These are phyloP conservation scores for Rhizopus stolonifer DNA, from an alignment of 371 early-diverging fungal species.

Conservation along the genomic window DNA sequence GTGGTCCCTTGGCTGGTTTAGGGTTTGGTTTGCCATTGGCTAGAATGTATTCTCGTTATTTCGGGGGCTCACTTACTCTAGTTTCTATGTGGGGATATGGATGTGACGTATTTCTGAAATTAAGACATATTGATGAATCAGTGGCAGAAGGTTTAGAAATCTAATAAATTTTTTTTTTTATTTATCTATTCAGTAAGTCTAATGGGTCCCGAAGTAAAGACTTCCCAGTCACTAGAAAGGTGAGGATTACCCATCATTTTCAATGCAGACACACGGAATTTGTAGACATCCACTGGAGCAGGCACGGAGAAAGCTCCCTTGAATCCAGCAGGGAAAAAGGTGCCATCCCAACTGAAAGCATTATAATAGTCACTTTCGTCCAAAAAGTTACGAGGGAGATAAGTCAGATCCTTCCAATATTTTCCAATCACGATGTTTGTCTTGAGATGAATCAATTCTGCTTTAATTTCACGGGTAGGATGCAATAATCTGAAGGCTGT, in stretches of 20 bases:
- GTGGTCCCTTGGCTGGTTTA: slow-evolving; percentile 81
- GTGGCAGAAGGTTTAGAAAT: slow-evolving; percentile 52
- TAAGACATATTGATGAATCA: slow-evolving; percentile 76
- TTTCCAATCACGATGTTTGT: neutral
- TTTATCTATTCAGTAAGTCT: neutral
- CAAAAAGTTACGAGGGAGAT: neutral
- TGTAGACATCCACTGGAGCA: slow-evolving; percentile 12
- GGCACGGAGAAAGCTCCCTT: neutral
- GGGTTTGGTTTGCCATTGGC: slow-evolving; percentile 90
- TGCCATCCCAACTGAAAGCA: slow-evolving; percentile 16
- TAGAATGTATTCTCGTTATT: slow-evolving; percentile 90
- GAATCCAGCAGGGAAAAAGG: neutral
- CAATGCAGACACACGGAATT: slow-evolving; percentile 14
- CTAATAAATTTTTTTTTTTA: slow-evolving; percentile 13
- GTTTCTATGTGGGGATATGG: slow-evolving; percentile 88
- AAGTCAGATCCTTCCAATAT: neutral
- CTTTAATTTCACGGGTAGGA: neutral
- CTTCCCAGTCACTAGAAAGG: slow-evolving; percentile 13
- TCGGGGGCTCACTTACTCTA: slow-evolving; percentile 89
- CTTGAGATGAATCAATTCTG: neutral
- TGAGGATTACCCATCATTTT: slow-evolving; percentile 18
- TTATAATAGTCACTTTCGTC: neutral
- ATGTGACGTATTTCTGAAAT: slow-evolving; percentile 88
- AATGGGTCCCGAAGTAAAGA: neutral
- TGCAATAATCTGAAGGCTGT: neutral